Evolutionary conservation across 352 stramenopile species (phyloP).

Genomic region (Globisporangium perplexum): DNA sequence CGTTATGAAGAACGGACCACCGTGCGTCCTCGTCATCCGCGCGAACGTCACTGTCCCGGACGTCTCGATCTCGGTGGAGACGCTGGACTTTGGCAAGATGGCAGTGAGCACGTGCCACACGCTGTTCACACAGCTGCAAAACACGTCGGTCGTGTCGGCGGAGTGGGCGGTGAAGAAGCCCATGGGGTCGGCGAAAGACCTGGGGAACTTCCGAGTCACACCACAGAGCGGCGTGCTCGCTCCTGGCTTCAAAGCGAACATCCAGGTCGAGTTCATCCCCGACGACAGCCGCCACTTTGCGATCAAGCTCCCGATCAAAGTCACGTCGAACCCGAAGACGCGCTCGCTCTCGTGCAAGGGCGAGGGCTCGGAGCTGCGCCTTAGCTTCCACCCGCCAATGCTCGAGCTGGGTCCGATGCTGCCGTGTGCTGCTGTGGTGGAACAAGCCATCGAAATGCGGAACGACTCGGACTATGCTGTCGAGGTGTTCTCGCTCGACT

Average conservation of each 20-base stretch:
- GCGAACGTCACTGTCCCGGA: slow-evolving; percentile 91
- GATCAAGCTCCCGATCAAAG: slow-evolving; percentile 87
- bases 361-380: slow-evolving; percentile 65
- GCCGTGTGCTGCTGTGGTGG: slow-evolving; percentile 43
- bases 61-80: slow-evolving; percentile 73
- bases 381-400: slow-evolving; percentile 80
- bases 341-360: slow-evolving; percentile 71
- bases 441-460: slow-evolving; percentile 62
- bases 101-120: slow-evolving; percentile 84
- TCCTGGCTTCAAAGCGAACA: slow-evolving; percentile 74
- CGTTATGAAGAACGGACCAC: slow-evolving; percentile 87
- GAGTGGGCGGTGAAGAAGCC: slow-evolving; percentile 91
- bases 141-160: slow-evolving; percentile 79
- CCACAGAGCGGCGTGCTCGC: slow-evolving; percentile 69
- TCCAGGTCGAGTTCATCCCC: slow-evolving; percentile 90
- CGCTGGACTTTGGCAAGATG: slow-evolving; percentile 89
- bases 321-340: slow-evolving; percentile 74
- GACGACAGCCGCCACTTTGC: slow-evolving; percentile 69
- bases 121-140: slow-evolving; percentile 90
- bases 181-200: slow-evolving; percentile 77
- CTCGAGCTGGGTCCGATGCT: slow-evolving; percentile 87
- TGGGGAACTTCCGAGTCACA: slow-evolving; percentile 73
- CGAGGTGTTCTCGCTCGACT: slow-evolving; percentile 91
- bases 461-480: slow-evolving; percentile 89
- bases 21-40: slow-evolving; percentile 78